Evolutionary conservation across 169 alveolate species (phyloP), one percentile per base, ranked within the genome.

Genomic region (Babesia ovis): DNA sequence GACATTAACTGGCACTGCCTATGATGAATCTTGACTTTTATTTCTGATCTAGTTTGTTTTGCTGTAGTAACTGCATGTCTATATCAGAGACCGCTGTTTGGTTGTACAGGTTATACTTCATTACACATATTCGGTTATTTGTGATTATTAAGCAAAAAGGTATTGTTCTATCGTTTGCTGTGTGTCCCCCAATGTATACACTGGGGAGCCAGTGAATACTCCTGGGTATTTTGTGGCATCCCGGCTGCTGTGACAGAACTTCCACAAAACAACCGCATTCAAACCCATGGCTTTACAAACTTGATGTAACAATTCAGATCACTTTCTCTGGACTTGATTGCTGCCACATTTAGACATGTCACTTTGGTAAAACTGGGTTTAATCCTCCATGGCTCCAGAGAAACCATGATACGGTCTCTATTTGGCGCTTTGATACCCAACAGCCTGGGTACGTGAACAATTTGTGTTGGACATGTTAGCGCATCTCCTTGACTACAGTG

Each of bases 381-480:
- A 4, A 64, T 46, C 48, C 74, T 5, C 74, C 74, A 64, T 16
- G 74, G 74, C 29, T 64, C 43, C 51, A 64, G 20, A 29, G 50
- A 64, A 4, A 16, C n/a, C 16, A 20, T 2, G 11, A 46, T 46
- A 1, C 23, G 32, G 6, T 29, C 22, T 14, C 16, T 25, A 29
- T 64, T 20, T 3, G 62, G 59, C 27, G 41, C 18, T 4, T 48
- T 45, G 51, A 29, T 4, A 11, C 22, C 3, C 41, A 37, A 29
- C 9, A 42, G 34, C n/a, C 4, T 16, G 68, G 23, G 46, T 39
- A 39, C 14, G 46, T 39, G 8, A n/a, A n/a, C n/a, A n/a, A 39
- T 39, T 39, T 39, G 14, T 39, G 46, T 8, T 9, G 14, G 8
- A 8, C 46, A 14, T 39, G 14, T 39, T 39, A 39, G 14, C 14